Percentiles rank a stretch among this genome's conserved stretches.
Evolutionary conservation across 768 basidiomycete species (phyloP).

Genomic region (Amanita subjunquillea): DNA sequence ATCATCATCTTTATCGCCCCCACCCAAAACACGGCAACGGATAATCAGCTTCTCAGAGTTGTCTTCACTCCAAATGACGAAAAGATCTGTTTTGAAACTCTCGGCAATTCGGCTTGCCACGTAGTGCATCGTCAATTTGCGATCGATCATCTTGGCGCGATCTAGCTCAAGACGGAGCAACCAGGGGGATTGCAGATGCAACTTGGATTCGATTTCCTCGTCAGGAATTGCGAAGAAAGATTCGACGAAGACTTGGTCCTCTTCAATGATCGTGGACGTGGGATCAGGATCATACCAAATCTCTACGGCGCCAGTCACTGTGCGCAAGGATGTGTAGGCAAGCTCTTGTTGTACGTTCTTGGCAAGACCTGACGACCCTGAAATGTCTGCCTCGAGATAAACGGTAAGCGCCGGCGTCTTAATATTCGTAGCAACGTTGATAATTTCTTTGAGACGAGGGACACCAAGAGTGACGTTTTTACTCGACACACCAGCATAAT

Average conservation of each 20-base stretch:
- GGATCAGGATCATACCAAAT: constrained; percentile 98
- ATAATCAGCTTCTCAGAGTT: constrained; percentile 96
- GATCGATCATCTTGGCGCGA: constrained; percentile 95
- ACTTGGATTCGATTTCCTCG: constrained; percentile 85
- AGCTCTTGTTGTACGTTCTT: constrained; percentile 91
- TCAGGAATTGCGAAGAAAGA: constrained; percentile 99
- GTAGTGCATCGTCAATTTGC: constrained; percentile 90
- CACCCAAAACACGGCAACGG: constrained; percentile 87
- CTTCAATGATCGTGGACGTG: constrained; percentile 87
- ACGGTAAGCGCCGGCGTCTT: constrained; percentile 96
- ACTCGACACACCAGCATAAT: constrained; percentile 99
- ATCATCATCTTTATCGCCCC: constrained; percentile 80
- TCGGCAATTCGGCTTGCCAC: constrained; percentile 91
- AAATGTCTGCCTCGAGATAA: constrained; percentile 68
- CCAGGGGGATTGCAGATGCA: constrained; percentile 94
- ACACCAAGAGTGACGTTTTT: constrained; percentile 99
- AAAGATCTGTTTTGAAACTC: constrained; percentile 91
- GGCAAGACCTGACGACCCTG: constrained; percentile 49
- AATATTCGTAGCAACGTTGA: constrained; percentile 98
- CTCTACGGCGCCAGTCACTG: constrained; percentile 90
- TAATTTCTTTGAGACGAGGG: constrained; percentile 97
- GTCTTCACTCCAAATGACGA: constrained; percentile 98
- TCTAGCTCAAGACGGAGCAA: constrained; percentile 94
- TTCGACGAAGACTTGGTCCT: constrained; percentile 91
- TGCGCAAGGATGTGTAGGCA: constrained; percentile 87